Percentiles rank a stretch among this genome's conserved stretches.
These are phyloP conservation scores for Beta corolliflora DNA, from an alignment of 179 eudicot genomes.

Conservation along the genomic window DNA sequence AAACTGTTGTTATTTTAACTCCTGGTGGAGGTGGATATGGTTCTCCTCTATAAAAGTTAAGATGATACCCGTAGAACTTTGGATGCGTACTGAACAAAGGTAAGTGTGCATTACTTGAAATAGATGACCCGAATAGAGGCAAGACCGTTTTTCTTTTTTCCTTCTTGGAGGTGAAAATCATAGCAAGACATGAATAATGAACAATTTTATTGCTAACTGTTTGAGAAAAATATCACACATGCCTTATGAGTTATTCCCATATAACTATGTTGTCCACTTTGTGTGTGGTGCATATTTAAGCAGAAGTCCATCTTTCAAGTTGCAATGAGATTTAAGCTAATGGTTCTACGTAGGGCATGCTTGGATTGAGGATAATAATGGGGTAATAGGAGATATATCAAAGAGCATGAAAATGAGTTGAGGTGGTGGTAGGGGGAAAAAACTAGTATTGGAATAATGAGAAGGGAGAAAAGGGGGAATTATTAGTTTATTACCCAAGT, in stretches of 20 bases:
- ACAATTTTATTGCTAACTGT: not conserved
- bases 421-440: no score
- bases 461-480: no score
- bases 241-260: not conserved
- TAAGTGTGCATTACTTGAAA: not conserved
- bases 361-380: not conserved
- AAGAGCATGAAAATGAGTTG: no score
- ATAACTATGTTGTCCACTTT: not conserved
- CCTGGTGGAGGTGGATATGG: slow-evolving; percentile 99
- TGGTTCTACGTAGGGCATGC: not conserved
- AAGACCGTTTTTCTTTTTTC: not conserved
- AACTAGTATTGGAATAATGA: no score
- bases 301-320: not conserved
- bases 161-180: not conserved
- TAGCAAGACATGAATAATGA: not conserved
- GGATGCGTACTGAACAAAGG: slow-evolving; percentile 2
- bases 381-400: not conserved
- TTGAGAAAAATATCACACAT: slow-evolving; percentile 2
- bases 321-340: not conserved
- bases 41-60: slow-evolving; percentile 28
- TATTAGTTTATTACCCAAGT: no score
- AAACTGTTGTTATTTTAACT: slow-evolving; percentile 76
- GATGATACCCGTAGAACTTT: not conserved
- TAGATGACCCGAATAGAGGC: not conserved
- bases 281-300: not conserved